Base-by-base conservation (phyloP, 345 rosid genomes). In the Jatropha curcas region DNA sequence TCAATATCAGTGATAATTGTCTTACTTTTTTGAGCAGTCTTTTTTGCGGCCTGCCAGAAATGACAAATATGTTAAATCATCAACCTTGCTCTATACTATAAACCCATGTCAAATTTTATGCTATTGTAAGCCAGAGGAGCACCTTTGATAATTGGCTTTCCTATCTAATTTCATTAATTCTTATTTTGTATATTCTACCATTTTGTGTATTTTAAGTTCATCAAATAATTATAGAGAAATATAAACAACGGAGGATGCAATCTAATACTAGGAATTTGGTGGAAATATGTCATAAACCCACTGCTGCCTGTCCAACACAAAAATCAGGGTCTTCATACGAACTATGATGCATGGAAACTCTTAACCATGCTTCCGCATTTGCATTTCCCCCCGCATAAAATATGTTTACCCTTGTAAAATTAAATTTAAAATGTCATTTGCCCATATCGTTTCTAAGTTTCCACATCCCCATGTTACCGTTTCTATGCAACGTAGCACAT, bases 21-120 rank as follows among this genome's bases (percentile, higher is more conserved):
- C 86, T 89, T 94, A 81, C 98, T 90, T 60, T 87, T 92, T 33
- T 89, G 94, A 28, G 98, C 97, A 27, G 97, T 94, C 83, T 66
- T 90, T 82, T 90, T 92, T 0, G 97, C 95, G 27, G 84, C 98
- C 98, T 94, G 88, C 60, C 80, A 73, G 46, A 79, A 24, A 68
- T 30, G 48, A 67, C 51, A 70, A 68, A 52, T 20, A 11, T 60
- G n/a, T 66, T 53, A 59, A n/a, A 68, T 74, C 58, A 53, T 45
- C 37, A 48, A 48, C 31, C 24, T 55, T 10, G 37, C 37, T 41
- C 31, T 48, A 12, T 9, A n/a, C n/a, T n/a, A 73, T 37, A 24
- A 60, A 39, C 67, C 62, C 24, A 71, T 28, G 20, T 25, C 43
- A 70, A 58, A 20, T 25, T 30, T 41, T 22, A 64, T n/a, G 50